phyloP scores from a whole-genome alignment of 495 filamentous ascomycete species.

The Lophiostoma macrostomum region DNA sequence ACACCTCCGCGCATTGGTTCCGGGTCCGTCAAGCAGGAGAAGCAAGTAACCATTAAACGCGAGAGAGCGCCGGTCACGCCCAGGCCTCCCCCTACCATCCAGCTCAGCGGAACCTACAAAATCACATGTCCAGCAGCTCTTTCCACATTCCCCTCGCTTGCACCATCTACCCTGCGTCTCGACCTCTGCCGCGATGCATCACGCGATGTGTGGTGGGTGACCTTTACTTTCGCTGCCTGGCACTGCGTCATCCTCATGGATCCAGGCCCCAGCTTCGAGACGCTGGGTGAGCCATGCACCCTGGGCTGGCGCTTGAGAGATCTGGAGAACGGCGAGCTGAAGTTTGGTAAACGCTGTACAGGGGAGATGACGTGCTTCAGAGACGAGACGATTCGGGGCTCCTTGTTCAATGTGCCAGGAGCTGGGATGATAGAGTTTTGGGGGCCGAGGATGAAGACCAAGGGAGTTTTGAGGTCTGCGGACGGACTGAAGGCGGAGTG shows the following conservation, averaged over 20 bases:
- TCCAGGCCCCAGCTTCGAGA: not conserved
- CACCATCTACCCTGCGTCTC: not conserved
- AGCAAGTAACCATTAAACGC: not conserved
- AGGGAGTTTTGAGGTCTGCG: no score
- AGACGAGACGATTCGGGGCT: slow-evolving; percentile 5
- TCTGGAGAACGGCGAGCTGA: slow-evolving; percentile 8
- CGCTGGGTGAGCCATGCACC: slow-evolving; percentile 7
- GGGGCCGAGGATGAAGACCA: slow-evolving; percentile 5
- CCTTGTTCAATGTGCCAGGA: slow-evolving; percentile 6
- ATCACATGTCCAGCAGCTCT: slow-evolving; percentile 32
- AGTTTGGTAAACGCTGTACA: slow-evolving; percentile 19
- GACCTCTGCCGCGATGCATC: not conserved
- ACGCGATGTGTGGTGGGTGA: slow-evolving; percentile 20
- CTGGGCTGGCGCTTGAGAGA: slow-evolving; percentile 28
- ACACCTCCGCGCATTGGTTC: no score
- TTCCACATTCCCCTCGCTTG: not conserved
- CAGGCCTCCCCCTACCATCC: not conserved
- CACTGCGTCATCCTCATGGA: slow-evolving; percentile 11
- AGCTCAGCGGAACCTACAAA: slow-evolving; percentile 47
- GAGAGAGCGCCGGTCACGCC: slow-evolving; percentile 1
- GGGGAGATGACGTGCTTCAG: slow-evolving; percentile 18
- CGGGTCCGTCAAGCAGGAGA: no score
- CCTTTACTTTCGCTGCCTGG: slow-evolving; percentile 25
- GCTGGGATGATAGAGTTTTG: slow-evolving; percentile 9
- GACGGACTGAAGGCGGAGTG: no score